Evolutionary conservation across 2,329 filamentous ascomycete species (phyloP), one percentile per base, ranked within the genome.

Genomic region (Grosmannia penicillata): DNA sequence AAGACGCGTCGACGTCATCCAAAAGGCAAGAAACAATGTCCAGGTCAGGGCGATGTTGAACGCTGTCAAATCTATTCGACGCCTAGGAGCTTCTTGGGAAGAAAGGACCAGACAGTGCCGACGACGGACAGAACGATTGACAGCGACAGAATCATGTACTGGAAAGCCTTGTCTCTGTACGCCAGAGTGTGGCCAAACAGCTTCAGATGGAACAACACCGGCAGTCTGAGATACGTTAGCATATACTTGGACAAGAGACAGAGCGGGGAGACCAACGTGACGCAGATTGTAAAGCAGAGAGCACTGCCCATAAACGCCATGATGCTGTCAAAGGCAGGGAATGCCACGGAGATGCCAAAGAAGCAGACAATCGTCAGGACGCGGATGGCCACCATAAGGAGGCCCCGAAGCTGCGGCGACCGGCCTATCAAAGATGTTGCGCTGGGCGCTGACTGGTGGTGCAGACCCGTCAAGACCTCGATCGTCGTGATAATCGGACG

Each of bases 201-300:
- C 60, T 87, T 93, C 40, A 96, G 61, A 53, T 96, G 86, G 54
- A 98, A 96, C 5, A 78, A 71, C 24, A 94, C 63, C 1, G 89
- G 91, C 36, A 98, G 56, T 15, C 64, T 68, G 17, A n/a, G 1
- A 18, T n/a, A 24, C 4, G 28, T 32, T 9, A 40, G 27, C 6
- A n/a, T 17, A 21, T 24, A 21, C 8, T 32, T 34, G n/a, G 9
- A 17, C 17, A 43, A 37, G 37, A 38, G 9, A 35, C 18, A 14
- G 18, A 21, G 22, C 22, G 14, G 31, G 31, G 36, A 11, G 13
- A 58, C 64, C 53, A 51, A 66, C 57, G 93, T 86, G 47, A 96
- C 78, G 59, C 89, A 96, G 47, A 96, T 93, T 15, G 83, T 84
- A 50, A 94, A 94, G 60, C 89, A 95, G 14, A 94, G 70, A 4